These are phyloP conservation scores for Cystofilobasidium bisporidii DNA, from an alignment of 768 basidiomycete species.

Conservation along the genomic window DNA sequence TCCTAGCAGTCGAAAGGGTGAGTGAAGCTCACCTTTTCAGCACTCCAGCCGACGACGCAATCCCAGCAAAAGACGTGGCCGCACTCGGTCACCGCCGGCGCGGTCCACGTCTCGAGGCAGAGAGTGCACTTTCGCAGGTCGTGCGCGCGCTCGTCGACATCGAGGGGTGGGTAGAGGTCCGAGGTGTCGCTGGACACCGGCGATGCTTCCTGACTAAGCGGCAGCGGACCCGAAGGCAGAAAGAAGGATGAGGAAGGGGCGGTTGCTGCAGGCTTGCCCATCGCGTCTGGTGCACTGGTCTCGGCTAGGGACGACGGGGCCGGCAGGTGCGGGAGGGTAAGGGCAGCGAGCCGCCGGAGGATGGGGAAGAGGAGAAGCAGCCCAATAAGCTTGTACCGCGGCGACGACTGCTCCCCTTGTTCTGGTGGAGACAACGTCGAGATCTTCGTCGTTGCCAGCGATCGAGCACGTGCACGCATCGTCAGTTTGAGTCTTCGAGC, in stretches of 20 bases:
- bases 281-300: slow-evolving; percentile 42
- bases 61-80: slow-evolving; percentile 85
- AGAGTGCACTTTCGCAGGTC: slow-evolving; percentile 52
- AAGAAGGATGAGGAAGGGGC: slow-evolving; percentile 44
- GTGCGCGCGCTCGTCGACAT: not conserved
- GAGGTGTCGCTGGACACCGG: not conserved
- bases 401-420: slow-evolving; percentile 51
- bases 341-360: not conserved
- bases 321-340: not conserved
- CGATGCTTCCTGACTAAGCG: not conserved
- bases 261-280: slow-evolving; percentile 46
- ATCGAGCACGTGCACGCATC: too few relatives aligned
- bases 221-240: slow-evolving; percentile 43
- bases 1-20: too few relatives aligned
- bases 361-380: slow-evolving; percentile 48
- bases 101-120: slow-evolving; percentile 73
- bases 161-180: not conserved
- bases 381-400: slow-evolving; percentile 78
- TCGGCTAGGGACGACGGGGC: not conserved
- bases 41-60: slow-evolving; percentile 78
- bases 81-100: slow-evolving; percentile 74
- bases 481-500: too few relatives aligned
- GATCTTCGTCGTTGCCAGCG: too few relatives aligned
- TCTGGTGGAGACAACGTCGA: slow-evolving; percentile 53
- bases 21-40: too few relatives aligned